These are phyloP conservation scores for Calonectria pauciramosa DNA, from an alignment of 2,329 filamentous ascomycete genomes.

Conservation along the genomic window DNA sequence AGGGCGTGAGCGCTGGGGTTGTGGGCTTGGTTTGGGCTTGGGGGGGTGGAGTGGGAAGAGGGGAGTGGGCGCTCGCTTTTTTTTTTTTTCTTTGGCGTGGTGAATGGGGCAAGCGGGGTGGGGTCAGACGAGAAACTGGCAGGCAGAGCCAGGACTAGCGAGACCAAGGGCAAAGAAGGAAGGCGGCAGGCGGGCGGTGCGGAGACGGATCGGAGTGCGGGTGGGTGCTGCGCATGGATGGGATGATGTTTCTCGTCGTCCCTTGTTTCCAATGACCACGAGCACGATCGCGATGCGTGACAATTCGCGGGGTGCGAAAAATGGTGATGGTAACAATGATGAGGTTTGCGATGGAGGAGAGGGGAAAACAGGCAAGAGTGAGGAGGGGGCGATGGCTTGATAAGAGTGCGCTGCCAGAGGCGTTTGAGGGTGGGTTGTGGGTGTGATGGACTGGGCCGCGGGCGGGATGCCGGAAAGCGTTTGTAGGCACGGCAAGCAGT, in stretches of 20 bases:
- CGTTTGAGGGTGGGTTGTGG: slow-evolving; percentile 28
- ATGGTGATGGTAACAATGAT: background rate
- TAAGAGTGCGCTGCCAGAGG: slow-evolving; percentile 18
- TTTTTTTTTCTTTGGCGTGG: slow-evolving; percentile 26
- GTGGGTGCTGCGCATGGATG: slow-evolving; percentile 28
- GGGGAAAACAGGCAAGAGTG: slow-evolving; percentile 9
- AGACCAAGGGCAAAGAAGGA: slow-evolving; percentile 28
- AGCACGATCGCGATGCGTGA: slow-evolving; percentile 13
- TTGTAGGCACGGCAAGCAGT: slow-evolving; percentile 42
- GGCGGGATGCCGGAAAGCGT: slow-evolving; percentile 41
- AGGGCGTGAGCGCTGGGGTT: slow-evolving; percentile 25
- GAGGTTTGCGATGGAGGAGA: slow-evolving; percentile 3
- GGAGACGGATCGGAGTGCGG: slow-evolving; percentile 28
- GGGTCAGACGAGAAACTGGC: slow-evolving; percentile 29
- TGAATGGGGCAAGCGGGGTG: slow-evolving; percentile 29
- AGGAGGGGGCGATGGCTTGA: slow-evolving; percentile 27
- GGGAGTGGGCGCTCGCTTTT: slow-evolving; percentile 22
- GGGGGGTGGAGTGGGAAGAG: slow-evolving; percentile 5
- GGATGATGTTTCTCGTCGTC: slow-evolving; percentile 28
- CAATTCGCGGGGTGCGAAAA: background rate
- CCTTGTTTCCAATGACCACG: slow-evolving; percentile 19
- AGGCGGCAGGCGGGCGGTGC: slow-evolving; percentile 28
- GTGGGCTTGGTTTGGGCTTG: slow-evolving; percentile 21
- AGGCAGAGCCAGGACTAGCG: slow-evolving; percentile 26
- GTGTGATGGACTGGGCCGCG: slow-evolving; percentile 36